Base-by-base conservation (phyloP, 1,284 basidiomycete species). In the Sutorius eximius region DNA sequence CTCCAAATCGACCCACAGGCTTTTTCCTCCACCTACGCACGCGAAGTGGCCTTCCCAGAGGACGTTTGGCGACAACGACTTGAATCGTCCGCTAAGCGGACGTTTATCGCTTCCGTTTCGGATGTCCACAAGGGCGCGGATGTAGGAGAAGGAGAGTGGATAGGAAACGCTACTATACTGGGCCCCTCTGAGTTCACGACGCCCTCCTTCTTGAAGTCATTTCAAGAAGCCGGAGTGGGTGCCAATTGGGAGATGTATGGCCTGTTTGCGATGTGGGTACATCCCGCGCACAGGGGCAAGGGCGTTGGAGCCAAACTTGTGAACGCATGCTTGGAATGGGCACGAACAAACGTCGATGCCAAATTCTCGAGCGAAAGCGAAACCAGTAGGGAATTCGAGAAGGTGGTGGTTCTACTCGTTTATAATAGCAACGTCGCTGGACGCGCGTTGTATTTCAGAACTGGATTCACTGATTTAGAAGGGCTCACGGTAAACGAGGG, bases 261-360 rank as follows among this genome's bases (percentile, higher is more conserved):
- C 15, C 34, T 78, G 12, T 67, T 57, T 33, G 72, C 62, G 16
- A 67, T 75, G 67, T 75, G 73, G 75, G 69, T 76, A 16, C 63
- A 67, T 42, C 70, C 70, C 20, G 65, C 67, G 2, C 68, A 71
- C 45, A 61, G 75, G 45, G 61, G 71, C 5, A 68, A 61, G 34
- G 65, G 71, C 10, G 47, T 76, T 8, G 76, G 68, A 48, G 37
- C 51, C 27, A 52, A 49, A 29, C 53, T 69, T 20, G 42, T 59
- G 10, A 53, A 47, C 22, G 57, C 49, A 13, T 67, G 65, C 38
- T 42, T 70, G 41, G 59, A 60, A 34, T 71, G 63, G 67, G 67
- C 33, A 20, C 55, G 59, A 41, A 63, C 45, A 15, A 45, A 67
- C 22, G 45, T 52, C 43, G 63, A 66, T 11, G 6, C 36, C 29